Base-by-base conservation (phyloP, 2,329 filamentous ascomycete genomes). In the Penicillium nordicum region DNA sequence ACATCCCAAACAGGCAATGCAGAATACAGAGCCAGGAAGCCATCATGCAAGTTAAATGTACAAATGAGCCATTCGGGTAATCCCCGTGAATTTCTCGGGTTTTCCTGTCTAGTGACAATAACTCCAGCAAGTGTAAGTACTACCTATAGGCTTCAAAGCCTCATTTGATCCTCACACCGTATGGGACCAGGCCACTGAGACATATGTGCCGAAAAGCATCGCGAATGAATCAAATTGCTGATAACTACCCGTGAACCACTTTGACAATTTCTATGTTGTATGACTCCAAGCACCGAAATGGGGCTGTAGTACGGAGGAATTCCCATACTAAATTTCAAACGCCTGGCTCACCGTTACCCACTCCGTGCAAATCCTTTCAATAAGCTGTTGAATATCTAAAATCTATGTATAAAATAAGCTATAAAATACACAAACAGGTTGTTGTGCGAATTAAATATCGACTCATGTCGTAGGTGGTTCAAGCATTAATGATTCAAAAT, bases 31-130 rank as follows among this genome's bases (percentile, higher is more conserved):
- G 44, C 18, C 50, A 40, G 50, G 52, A 41, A n/a, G 23, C 23
- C 36, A 10, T 16, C 34, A 44, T 53, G 53, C 60, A 52, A 25
- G 27, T 4, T 27, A 10, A 12, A 30, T 51, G 23, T 30, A 18
- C 23, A 23, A 9, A 32, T 49, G 40, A 21, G 41, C 41, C 48
- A 48, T 58, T 47, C 49, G 53, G 41, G 29, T 16, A 27, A 49
- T 38, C 25, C 30, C 50, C 45, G 51, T 43, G 34, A 11, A 34
- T 16, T 50, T 25, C 14, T 12, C 8, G n/a, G 23, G 23, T 9
- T 16, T 21, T 12, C 7, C 12, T 9, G 16, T 12, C n/a, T 49
- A 7, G 2, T 21, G 34, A 29, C 16, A n/a, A 18, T 12, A 38
- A 34, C 7, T 9, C 36, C n/a, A 14, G 8, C 7, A 4, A 29